Evolutionary conservation across 805 yeast species (phyloP), one percentile per base, ranked within the genome.

Genomic region (Danielia reshetovae): DNA sequence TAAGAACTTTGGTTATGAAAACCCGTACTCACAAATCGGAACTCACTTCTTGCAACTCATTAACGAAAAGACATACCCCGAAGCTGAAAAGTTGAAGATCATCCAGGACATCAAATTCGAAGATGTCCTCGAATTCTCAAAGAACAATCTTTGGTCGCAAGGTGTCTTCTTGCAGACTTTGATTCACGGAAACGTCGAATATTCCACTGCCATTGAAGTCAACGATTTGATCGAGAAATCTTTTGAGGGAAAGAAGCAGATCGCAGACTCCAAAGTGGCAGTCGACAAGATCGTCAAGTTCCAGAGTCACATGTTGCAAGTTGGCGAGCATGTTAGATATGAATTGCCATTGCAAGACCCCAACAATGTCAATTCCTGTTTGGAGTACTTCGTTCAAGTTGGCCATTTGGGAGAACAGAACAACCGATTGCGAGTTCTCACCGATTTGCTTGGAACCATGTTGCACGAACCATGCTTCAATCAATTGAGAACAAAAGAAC

Each of bases 401-500:
- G 87, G 84, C 10, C 34, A 31, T 12, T 35, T 42, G 18, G 35
- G 38, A 1, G 34, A 34, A 18, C 46, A 52, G 4, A 38, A 45
- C n/a, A 30, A 43, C 5, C 68, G 42, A 36, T 64, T 36, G 48
- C 67, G 40, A 67, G 83, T 59, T 35, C 52, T 74, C 35, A 70
- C 83, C 9, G 86, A 81, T 32, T 60, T 90, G 34, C 59, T 86
- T 30, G 75, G 83, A 0, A 90, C 85, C 42, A 72, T 88, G 43
- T 65, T 83, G 32, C 77, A 75, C 46, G 97, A 90, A 55, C 97
- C 96, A 4, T 84, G 90, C 38, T 93, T 90, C 60, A 81, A 86
- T 52, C 84, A 84, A 43, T 70, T 90, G 38, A 75, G 98, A 59
- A 90, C 98, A 5, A 82, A 86, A 49, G 97, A 90, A 62, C 97